Conservation (phyloP, 2,329 filamentous ascomycete genomes). For the Ceratocystis variospora region DNA sequence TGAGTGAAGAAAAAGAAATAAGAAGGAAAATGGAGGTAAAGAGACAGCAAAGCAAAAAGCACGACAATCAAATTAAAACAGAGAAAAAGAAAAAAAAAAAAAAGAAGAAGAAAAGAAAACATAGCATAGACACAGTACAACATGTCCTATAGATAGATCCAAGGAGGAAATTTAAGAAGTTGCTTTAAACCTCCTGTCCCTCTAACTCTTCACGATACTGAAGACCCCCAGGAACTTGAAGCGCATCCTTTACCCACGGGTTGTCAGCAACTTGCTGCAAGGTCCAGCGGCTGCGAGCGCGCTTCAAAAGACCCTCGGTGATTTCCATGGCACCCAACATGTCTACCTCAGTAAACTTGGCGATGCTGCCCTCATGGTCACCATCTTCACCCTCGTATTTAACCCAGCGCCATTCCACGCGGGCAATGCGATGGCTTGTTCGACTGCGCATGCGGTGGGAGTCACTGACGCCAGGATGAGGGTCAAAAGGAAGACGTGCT, state of each 20-base stretch:
- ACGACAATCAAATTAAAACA: conserved; percentile 6
- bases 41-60: conserved; percentile 2
- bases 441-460: conserved; percentile 62
- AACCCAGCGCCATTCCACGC: conserved; percentile 92
- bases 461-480: conserved; percentile 66
- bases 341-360: conserved; percentile 47
- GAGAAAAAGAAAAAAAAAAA: background rate
- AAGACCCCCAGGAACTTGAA: conserved; percentile 51
- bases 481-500: conserved; percentile 84
- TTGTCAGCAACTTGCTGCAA: conserved; percentile 58
- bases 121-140: conserved; percentile 14
- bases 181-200: conserved; percentile 35
- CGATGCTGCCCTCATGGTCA: conserved; percentile 60
- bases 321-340: conserved; percentile 65
- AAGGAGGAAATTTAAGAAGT: background rate
- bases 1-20: conserved; percentile 15
- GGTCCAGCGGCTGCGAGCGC: conserved; percentile 64
- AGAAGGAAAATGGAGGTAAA: background rate
- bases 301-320: conserved; percentile 72
- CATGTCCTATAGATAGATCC: conserved; percentile 6
- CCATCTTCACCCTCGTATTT: conserved; percentile 72
- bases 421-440: conserved; percentile 85
- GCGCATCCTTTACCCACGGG: conserved; percentile 64
- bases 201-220: conserved; percentile 46
- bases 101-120: conserved; percentile 16